phyloP scores from a whole-genome alignment of 306 rosid genomes.

The Oxytropis ochrocephala region DNA sequence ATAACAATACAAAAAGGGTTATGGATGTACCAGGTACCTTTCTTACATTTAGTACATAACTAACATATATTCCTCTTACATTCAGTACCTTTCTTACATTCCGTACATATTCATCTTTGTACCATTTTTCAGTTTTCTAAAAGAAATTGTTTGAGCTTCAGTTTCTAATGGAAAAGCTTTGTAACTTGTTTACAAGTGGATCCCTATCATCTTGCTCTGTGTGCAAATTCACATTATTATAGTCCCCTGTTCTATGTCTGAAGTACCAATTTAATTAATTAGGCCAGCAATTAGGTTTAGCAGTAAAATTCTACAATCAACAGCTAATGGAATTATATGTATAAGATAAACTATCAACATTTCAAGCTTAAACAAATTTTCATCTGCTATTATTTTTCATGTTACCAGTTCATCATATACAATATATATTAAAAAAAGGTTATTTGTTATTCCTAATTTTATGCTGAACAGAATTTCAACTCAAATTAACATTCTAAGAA shows the following conservation, averaged over 20 bases:
- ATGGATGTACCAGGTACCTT: too few species aligned
- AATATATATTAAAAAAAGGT: neutral
- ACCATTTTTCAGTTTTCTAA: too few species aligned
- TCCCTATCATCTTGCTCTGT: neutral
- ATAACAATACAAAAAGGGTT: too few species aligned
- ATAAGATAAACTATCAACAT: neutral
- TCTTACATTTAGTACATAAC: too few species aligned
- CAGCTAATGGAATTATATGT: neutral
- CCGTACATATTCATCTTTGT: too few species aligned
- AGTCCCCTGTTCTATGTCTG: neutral
- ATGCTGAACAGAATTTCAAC: neutral
- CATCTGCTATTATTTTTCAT: neutral
- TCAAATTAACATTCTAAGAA: neutral
- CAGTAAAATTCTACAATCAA: neutral
- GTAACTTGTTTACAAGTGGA: neutral
- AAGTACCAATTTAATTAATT: neutral
- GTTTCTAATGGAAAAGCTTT: neutral
- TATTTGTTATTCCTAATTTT: neutral
- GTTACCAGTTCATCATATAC: neutral
- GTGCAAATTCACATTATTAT: neutral
- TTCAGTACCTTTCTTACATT: too few species aligned
- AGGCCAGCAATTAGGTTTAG: neutral
- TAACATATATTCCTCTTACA: too few species aligned
- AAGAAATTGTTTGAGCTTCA: neutral
- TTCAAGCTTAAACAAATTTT: conserved; percentile 1